Conservation (phyloP, 2,329 filamentous ascomycete genomes). For the Calonectria leucothoes region DNA sequence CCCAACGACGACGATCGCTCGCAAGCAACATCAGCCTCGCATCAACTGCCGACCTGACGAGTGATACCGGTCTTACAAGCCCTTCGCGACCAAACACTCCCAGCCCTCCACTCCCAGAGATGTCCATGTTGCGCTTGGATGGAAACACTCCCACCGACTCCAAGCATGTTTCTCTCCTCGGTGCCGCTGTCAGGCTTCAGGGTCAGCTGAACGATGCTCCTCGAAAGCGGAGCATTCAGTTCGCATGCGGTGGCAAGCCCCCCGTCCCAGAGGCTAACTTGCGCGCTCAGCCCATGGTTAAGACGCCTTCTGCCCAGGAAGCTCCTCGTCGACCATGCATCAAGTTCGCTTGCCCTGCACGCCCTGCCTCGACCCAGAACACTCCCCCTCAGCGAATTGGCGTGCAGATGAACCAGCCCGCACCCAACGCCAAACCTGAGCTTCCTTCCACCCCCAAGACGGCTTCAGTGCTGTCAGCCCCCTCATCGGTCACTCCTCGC, state of each 20-base stretch:
- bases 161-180: slow-evolving; percentile 41
- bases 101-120: slow-evolving; percentile 82
- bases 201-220: slow-evolving; percentile 49
- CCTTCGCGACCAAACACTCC: slow-evolving; percentile 89
- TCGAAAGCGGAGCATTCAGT: slow-evolving; percentile 91
- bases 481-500: slow-evolving; percentile 38
- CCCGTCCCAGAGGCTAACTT: slow-evolving; percentile 55
- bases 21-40: slow-evolving; percentile 84
- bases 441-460: slow-evolving; percentile 48
- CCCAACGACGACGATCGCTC: slow-evolving; percentile 70
- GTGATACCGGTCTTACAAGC: slow-evolving; percentile 90
- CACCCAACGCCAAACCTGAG: slow-evolving; percentile 33
- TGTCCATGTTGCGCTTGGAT: slow-evolving; percentile 58
- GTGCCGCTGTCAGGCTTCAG: slow-evolving; percentile 36
- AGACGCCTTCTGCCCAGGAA: slow-evolving; percentile 50
- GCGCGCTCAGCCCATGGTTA: slow-evolving; percentile 47
- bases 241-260: slow-evolving; percentile 81
- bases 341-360: slow-evolving; percentile 79
- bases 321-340: slow-evolving; percentile 71
- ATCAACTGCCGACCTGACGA: slow-evolving; percentile 93
- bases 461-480: slow-evolving; percentile 35
- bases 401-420: slow-evolving; percentile 12
- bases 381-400: slow-evolving; percentile 46
- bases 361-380: slow-evolving; percentile 56
- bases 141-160: slow-evolving; percentile 42